Base-by-base conservation (phyloP, 495 filamentous ascomycete genomes). In the Halenospora varia region DNA sequence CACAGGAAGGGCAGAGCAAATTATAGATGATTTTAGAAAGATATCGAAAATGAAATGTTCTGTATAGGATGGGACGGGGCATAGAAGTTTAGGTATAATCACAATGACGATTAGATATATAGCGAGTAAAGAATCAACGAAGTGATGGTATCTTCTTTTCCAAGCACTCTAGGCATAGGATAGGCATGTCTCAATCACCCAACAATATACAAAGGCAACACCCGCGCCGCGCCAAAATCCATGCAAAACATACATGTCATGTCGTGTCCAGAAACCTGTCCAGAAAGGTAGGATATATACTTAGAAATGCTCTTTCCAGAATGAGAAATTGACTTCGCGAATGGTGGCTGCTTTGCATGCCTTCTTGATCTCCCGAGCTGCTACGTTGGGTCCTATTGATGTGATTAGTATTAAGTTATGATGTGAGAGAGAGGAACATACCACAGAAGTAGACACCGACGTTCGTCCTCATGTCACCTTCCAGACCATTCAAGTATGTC, bases 401-500 rank as follows among this genome's bases (percentile, higher is more conserved):
- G 10, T n/a, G 29, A 59, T 35, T 50, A 59, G 10, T 41, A 23
- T 45, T 45, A 41, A n/a, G 22, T 25, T 35, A 19, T 20, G 17
- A 35, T 46, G 20, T 18, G n/a, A 17, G 48, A 35, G 44, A 19
- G 10, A 25, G 35, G 40, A 24, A 66, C 63, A 25, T 66, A 66
- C 63, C 65, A 62, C 94, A 99, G 76, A 99, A 97, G 72, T 99
- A 99, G 40, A 99, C 93, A 71, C 94, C 94, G 20, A 99, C 87
- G 44, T 96, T 88, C 6, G 90, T 94, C 61, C 80, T 78, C 67
- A 84, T 74, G 57, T 77, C 82, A 44, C 82, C 81, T 62, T 94
- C 87, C 25, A 97, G 68, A 11, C 90, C 93, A 54, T 77, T 76
- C 66, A 98, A 82, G 64, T 99, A 99, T 1, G 83, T 88, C 57